These are phyloP conservation scores for Pelargonium cotyledonis DNA, from an alignment of 441 rosid genomes.

Conservation along the genomic window DNA sequence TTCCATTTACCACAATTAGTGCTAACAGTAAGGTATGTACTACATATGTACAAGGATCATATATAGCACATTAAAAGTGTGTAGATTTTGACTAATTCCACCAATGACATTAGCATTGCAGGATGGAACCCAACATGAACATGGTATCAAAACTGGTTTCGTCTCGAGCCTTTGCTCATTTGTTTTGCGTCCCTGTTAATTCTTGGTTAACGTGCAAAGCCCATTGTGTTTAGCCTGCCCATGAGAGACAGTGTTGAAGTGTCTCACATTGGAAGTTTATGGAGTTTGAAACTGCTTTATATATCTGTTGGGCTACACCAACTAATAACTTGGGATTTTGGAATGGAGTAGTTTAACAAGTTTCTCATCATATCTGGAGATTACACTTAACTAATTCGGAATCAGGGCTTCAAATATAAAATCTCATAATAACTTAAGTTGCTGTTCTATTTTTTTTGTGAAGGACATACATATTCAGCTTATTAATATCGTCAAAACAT, in stretches of 20 bases:
- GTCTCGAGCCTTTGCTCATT: background rate
- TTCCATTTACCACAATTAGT: background rate
- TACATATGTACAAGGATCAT: background rate
- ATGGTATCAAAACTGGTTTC: background rate
- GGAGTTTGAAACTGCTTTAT: background rate
- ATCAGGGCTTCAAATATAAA: background rate
- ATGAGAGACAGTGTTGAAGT: background rate
- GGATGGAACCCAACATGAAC: background rate
- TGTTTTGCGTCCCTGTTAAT: background rate
- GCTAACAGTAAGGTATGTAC: background rate
- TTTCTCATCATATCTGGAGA: background rate
- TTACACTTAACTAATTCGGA: background rate
- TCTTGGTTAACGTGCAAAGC: background rate
- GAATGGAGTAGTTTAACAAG: background rate
- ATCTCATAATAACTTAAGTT: background rate
- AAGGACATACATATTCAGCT: background rate
- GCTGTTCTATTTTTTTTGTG: background rate
- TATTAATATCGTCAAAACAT: background rate
- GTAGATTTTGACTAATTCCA: background rate
- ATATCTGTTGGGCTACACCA: background rate
- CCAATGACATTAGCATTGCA: background rate
- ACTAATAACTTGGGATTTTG: background rate
- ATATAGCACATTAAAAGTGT: background rate
- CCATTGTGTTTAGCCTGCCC: background rate
- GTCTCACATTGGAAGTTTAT: background rate